Base-by-base conservation (phyloP, 139 green algal species). In the Auxenochlorella pyrenoidosa region DNA sequence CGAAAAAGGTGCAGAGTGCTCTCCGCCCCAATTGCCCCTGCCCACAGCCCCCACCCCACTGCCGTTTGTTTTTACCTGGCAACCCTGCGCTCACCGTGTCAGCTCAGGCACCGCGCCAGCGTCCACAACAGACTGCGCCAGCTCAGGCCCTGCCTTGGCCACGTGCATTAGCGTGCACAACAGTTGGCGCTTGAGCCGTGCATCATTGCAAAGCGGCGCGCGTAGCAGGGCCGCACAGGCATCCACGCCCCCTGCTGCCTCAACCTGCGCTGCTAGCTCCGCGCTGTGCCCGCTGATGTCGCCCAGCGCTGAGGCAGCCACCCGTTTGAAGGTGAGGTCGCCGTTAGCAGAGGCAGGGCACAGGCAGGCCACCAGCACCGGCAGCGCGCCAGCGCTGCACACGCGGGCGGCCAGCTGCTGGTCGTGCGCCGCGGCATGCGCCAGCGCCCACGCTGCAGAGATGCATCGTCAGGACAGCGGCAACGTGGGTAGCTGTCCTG, bases 321-420 rank as follows among this genome's bases (percentile, higher is more conserved):
- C 38, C 2, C 86, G 86, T 30, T 85, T 58, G 10, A 80, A 18
- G 12, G 66, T 66, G 43, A 77, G 8, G 28, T 83, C 86, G 3
- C 4, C 28, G n/a, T 43, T 32, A 2, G 30, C 28, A 28, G 34
- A 22, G 34, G 30, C 43, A 24, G 36, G 26, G 30, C 43, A 26
- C 79, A 90, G 63, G 65, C 86, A 90, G 72, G n/a, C 60, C 18
- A 87, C 34, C 86, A 90, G 79, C 10, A 24, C 32, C 24, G 30
- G 32, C 65, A 89, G 59, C 15, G 32, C 58, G 24, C 70, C 75
- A 3, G 73, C 75, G 5, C 16, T 5, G 21, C 59, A 60, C 36
- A 40, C 41, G 3, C 30, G 5, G 0, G 32, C 75, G 0, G 86
- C 75, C 71, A 85, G 75, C 41, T 87, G 59, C 5, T 32, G 6